A percentile compares a stretch with the other conserved stretches of the same genome.
Evolutionary conservation across 805 yeast genomes (phyloP).

Genomic region (Tetrapisispora namnaoensis): DNA sequence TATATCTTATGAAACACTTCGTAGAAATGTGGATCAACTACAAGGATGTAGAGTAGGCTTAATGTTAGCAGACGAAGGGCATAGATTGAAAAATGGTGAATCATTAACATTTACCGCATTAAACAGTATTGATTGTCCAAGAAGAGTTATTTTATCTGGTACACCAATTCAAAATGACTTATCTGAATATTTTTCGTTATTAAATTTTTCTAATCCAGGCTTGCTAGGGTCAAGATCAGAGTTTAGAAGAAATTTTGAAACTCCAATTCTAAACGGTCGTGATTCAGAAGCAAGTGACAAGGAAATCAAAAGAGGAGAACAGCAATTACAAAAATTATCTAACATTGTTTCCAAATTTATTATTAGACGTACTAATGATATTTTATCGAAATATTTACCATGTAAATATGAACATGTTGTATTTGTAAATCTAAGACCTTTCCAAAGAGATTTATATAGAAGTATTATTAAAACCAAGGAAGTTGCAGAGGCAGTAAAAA

Average conservation of each 20-base stretch:
- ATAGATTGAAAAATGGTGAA: slow-evolving; percentile 77
- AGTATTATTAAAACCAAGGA: slow-evolving; percentile 74
- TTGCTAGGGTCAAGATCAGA: slow-evolving; percentile 75
- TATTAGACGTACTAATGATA: slow-evolving; percentile 91
- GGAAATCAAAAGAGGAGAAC: slow-evolving; percentile 61
- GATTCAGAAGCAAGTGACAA: slow-evolving; percentile 83
- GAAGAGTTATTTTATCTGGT: slow-evolving; percentile 89
- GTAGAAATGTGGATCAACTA: slow-evolving; percentile 72
- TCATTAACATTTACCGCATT: slow-evolving; percentile 84
- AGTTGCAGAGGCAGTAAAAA: slow-evolving; percentile 43
- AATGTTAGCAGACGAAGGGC: slow-evolving; percentile 80
- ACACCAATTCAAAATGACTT: slow-evolving; percentile 96
- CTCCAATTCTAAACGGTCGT: slow-evolving; percentile 70
- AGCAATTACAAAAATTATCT: slow-evolving; percentile 59
- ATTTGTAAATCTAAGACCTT: slow-evolving; percentile 73
- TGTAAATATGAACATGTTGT: slow-evolving; percentile 95
- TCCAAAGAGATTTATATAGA: slow-evolving; percentile 63
- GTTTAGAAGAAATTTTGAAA: slow-evolving; percentile 77
- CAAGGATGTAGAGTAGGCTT: slow-evolving; percentile 75
- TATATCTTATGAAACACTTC: slow-evolving; percentile 85
- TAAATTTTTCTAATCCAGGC: slow-evolving; percentile 92
- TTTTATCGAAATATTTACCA: slow-evolving; percentile 85
- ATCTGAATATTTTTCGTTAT: slow-evolving; percentile 82
- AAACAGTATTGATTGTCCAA: slow-evolving; percentile 69
- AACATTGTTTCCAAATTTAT: slow-evolving; percentile 78